Percentiles rank a stretch among this genome's conserved stretches.
Conservation (phyloP, 75 land plant genomes). For the Gnetum montanum region DNA sequence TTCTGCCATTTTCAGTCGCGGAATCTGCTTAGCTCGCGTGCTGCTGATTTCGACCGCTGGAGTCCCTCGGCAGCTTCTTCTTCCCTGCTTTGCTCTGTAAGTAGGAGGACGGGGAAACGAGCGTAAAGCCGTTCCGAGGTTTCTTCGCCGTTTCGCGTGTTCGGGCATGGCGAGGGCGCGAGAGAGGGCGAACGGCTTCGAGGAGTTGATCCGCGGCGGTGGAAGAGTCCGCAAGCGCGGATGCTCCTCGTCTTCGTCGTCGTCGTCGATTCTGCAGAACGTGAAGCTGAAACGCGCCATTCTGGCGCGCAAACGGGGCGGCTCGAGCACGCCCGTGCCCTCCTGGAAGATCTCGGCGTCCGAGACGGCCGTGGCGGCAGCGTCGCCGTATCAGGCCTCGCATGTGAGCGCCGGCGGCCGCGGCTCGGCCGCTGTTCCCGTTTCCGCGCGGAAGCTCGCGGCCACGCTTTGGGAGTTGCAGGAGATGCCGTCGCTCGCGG, state of each 20-base stretch:
- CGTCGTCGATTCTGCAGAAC: conserved; percentile 30
- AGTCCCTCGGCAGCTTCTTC: too few species aligned
- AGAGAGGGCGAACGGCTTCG: conserved; percentile 5
- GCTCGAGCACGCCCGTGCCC: conserved; percentile 40
- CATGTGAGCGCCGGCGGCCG: neutral
- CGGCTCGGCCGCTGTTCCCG: conserved; percentile 13
- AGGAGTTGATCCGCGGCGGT: conserved; percentile 12
- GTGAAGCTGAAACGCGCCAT: conserved; percentile 39
- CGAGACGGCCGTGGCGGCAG: conserved; percentile 10
- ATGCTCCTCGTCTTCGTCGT: conserved; percentile 39
- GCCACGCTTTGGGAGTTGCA: conserved; percentile 79
- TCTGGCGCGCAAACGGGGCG: conserved; percentile 27
- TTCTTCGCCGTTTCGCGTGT: too few species aligned
- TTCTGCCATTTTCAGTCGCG: too few species aligned
- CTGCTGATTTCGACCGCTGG: too few species aligned
- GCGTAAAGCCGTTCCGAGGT: too few species aligned
- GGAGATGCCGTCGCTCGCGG: conserved; percentile 22
- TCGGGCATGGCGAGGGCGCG: conserved; percentile 23
- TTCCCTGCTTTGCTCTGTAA: too few species aligned
- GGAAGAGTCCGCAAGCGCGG: conserved; percentile 46
- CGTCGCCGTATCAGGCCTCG: conserved; percentile 10
- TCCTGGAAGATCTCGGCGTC: conserved; percentile 28
- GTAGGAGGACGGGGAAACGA: too few species aligned
- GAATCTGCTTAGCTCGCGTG: too few species aligned
- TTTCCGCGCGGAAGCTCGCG: conserved; percentile 89